A percentile compares a stretch with the other conserved stretches of the same genome.
These are phyloP conservation scores for Phaeolepiota aurea DNA, from an alignment of 768 basidiomycete species.

Conservation along the genomic window DNA sequence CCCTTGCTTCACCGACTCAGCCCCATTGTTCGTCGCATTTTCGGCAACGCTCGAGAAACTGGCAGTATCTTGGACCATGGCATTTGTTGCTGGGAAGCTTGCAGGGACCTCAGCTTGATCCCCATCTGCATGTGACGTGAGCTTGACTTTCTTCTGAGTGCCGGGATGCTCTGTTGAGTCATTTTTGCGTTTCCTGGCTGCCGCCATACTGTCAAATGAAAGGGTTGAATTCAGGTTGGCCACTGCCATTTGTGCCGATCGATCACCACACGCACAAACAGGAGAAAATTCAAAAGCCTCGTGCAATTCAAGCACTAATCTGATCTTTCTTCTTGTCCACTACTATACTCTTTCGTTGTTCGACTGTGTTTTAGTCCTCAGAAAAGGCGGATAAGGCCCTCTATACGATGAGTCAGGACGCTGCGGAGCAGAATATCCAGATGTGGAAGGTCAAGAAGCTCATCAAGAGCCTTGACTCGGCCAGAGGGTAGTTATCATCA, in stretches of 20 bases:
- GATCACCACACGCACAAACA: conserved; percentile 23
- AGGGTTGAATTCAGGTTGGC: no score
- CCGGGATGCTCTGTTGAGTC: conserved; percentile 15
- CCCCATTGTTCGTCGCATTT: no score
- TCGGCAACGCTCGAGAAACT: no score
- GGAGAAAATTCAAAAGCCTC: conserved; percentile 16
- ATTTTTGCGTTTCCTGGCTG: conserved; percentile 29
- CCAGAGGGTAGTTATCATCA: conserved; percentile 61
- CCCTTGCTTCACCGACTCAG: neutral
- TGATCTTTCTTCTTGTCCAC: conserved; percentile 15
- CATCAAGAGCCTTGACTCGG: conserved; percentile 93
- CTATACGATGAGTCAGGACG: conserved; percentile 72
- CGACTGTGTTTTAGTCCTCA: conserved; percentile 17
- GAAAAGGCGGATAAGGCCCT: conserved; percentile 20
- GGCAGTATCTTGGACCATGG: no score
- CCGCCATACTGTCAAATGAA: neutral
- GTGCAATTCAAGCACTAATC: conserved; percentile 12
- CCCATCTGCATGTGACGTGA: conserved; percentile 13
- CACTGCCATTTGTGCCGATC: neutral
- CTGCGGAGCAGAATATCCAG: conserved; percentile 92
- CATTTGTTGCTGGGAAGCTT: no score
- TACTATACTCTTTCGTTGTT: conserved; percentile 15
- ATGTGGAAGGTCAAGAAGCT: conserved; percentile 99
- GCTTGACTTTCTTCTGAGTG: conserved; percentile 23
- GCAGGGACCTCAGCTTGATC: no score